Evolutionary conservation across 23 red algal genomes (phyloP).

Genomic region (Gracilaria domingensis): DNA sequence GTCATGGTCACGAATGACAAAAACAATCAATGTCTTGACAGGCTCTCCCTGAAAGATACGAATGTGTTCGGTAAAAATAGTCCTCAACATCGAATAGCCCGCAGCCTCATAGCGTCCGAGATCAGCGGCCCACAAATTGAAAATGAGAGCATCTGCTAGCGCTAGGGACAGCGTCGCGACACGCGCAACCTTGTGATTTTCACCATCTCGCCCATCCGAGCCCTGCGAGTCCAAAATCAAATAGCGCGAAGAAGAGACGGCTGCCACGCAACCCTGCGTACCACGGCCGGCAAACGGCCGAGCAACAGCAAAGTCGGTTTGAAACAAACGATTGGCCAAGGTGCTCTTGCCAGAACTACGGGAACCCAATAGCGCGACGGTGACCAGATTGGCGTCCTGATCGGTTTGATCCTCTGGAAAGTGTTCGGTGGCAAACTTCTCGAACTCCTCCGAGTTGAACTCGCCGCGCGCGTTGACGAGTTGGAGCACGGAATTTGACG

Average conservation of each 20-base stretch:
- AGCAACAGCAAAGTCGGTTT: conserved; percentile 48
- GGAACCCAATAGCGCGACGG: conserved; percentile 60
- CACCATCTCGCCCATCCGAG: conserved; percentile 70
- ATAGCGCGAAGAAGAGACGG: conserved; percentile 10
- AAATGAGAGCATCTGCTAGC: conserved; percentile 83
- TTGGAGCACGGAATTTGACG: conserved; percentile 17
- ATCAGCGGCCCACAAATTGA: conserved; percentile 92
- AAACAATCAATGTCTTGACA: conserved; percentile 72
- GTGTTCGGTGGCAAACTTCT: conserved; percentile 53
- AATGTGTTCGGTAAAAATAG: conserved; percentile 86
- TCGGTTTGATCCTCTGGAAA: conserved; percentile 47
- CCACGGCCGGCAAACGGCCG: conserved; percentile 62
- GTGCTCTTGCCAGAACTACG: conserved; percentile 71
- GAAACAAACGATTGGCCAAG: conserved; percentile 65
- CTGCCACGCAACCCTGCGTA: conserved; percentile 57
- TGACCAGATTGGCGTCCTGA: conserved; percentile 61
- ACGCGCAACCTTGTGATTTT: conserved; percentile 68
- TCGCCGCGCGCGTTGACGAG: conserved; percentile 61
- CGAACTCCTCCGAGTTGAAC: conserved; percentile 46
- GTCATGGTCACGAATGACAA: conserved; percentile 94
- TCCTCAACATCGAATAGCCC: conserved; percentile 88
- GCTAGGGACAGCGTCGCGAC: conserved; percentile 80
- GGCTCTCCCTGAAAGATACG: conserved; percentile 83
- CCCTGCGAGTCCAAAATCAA: conserved; percentile 74
- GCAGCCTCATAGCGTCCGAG: conserved; percentile 92